phyloP scores from a whole-genome alignment of 148 eudicot species.

The Rhododendron simsii region DNA sequence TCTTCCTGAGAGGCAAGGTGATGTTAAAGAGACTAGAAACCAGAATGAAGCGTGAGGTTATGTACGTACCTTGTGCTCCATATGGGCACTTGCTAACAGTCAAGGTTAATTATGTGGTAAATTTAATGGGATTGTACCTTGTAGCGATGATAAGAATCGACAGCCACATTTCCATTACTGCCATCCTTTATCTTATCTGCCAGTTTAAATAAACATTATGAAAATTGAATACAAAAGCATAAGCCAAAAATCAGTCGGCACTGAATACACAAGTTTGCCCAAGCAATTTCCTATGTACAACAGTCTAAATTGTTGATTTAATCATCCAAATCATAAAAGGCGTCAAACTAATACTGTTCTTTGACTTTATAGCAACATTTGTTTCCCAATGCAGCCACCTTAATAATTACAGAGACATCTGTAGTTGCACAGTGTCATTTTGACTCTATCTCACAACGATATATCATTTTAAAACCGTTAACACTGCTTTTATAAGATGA shows the following conservation, averaged over 20 bases:
- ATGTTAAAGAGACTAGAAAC: neutral
- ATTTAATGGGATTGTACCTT: neutral
- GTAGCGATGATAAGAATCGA: neutral
- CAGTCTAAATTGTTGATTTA: no score
- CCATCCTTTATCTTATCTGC: neutral
- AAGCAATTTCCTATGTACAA: no score
- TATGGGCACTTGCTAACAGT: no score
- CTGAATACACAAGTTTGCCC: neutral
- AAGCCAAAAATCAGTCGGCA: neutral
- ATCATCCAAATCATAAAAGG: no score
- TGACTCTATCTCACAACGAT: no score
- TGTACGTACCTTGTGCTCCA: neutral
- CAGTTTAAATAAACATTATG: neutral
- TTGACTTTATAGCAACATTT: no score
- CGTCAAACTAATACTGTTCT: no score
- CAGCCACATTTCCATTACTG: neutral
- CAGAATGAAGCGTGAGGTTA: neutral
- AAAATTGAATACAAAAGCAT: neutral
- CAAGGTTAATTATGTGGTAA: neutral
- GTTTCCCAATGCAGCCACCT: no score
- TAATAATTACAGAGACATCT: no score
- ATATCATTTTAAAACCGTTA: no score
- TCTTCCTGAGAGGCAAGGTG: constrained; percentile 22
- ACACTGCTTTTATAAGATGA: no score
- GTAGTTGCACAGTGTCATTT: no score